Evolutionary conservation across 2,329 filamentous ascomycete genomes (phyloP).

Genomic region (Aureobasidium musti): DNA sequence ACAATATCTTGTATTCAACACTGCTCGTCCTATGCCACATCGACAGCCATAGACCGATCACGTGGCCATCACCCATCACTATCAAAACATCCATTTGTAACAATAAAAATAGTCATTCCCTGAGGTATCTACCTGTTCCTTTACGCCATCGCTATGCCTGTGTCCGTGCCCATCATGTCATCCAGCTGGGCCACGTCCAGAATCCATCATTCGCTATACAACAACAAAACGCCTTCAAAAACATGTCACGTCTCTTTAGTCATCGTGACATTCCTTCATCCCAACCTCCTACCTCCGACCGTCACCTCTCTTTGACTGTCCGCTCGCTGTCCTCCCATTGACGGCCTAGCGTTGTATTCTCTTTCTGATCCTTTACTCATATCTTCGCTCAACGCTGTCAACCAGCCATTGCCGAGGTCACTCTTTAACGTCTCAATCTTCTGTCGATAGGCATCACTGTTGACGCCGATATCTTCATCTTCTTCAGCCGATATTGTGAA

Average conservation of each 20-base stretch:
- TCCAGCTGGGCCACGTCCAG: slow-evolving; percentile 7
- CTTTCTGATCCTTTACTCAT: slow-evolving; percentile 25
- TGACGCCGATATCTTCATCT: slow-evolving; percentile 36
- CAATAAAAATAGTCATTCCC: slow-evolving; percentile 19
- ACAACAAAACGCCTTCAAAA: slow-evolving; percentile 18
- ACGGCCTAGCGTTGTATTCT: slow-evolving; percentile 18
- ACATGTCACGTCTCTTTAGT: neutral
- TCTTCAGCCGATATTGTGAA: slow-evolving; percentile 27
- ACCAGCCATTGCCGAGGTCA: slow-evolving; percentile 83
- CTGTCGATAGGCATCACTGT: slow-evolving; percentile 64
- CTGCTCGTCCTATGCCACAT: neutral
- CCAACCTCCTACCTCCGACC: slow-evolving; percentile 40
- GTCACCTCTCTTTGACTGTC: slow-evolving; percentile 39
- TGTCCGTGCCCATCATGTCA: neutral
- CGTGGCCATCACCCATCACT: neutral
- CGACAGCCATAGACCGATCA: neutral
- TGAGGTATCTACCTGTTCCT: slow-evolving; percentile 24
- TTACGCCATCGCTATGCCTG: slow-evolving; percentile 28
- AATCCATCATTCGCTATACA: slow-evolving; percentile 24
- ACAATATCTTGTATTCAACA: neutral
- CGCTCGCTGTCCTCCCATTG: slow-evolving; percentile 33
- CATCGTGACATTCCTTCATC: slow-evolving; percentile 34
- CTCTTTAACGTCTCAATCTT: slow-evolving; percentile 84
- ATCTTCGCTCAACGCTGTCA: slow-evolving; percentile 83
- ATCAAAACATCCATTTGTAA: slow-evolving; percentile 1